A percentile compares a stretch with the other conserved stretches of the same genome.
Evolutionary conservation across 805 yeast genomes (phyloP).

Genomic region (Saturnispora hagleri): DNA sequence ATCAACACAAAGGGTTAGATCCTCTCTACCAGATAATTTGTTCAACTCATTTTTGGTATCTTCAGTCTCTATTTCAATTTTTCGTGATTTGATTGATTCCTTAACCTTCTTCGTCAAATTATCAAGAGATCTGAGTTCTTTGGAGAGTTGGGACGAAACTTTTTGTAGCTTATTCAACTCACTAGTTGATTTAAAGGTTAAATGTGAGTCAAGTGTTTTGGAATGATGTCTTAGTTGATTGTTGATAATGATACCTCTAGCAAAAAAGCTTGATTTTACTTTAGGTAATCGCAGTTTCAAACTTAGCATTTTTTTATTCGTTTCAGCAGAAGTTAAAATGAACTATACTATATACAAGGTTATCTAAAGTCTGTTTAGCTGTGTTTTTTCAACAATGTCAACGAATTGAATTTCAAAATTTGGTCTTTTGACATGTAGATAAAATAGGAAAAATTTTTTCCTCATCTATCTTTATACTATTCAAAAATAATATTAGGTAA

Average conservation of each 20-base stretch:
- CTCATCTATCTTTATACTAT: neutral
- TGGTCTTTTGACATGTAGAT: neutral
- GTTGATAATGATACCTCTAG: neutral
- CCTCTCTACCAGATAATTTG: conserved; percentile 12
- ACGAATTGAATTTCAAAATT: neutral
- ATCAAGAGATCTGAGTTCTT: conserved; percentile 23
- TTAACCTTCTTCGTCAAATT: conserved; percentile 24
- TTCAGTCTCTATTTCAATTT: conserved; percentile 14
- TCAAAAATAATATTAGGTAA: neutral
- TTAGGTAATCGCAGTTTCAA: neutral
- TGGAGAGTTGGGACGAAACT: conserved; percentile 18
- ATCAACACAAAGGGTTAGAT: conserved; percentile 2
- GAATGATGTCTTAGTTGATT: neutral
- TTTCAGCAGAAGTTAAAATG: neutral
- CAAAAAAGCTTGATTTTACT: neutral
- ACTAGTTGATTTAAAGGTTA: neutral
- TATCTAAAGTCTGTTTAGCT: neutral
- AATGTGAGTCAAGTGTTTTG: neutral
- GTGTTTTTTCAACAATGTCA: neutral
- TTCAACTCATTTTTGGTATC: conserved; percentile 16
- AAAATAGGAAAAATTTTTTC: neutral
- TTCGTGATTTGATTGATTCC: conserved; percentile 16
- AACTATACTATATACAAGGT: neutral
- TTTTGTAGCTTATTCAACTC: neutral
- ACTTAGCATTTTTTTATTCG: neutral